These are phyloP conservation scores for Aspergillus costaricaensis DNA, from an alignment of 2,329 filamentous ascomycete genomes.

Conservation along the genomic window DNA sequence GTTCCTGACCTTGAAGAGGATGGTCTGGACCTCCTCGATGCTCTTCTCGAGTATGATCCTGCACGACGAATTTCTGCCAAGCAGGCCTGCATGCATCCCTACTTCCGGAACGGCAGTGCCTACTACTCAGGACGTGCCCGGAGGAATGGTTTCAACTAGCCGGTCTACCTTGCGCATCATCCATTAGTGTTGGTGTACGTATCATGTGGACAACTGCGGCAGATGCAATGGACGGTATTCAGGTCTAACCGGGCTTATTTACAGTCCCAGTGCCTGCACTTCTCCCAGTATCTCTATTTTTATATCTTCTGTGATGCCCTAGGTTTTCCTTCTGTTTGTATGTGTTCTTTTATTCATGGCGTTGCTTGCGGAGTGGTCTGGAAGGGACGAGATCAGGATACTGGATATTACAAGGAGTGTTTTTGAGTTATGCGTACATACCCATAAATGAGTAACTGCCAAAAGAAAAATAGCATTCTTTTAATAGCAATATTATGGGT, in stretches of 20 bases:
- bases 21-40: conserved; percentile 55
- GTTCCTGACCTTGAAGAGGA: conserved; percentile 72
- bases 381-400: conserved; percentile 32
- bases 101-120: conserved; percentile 64
- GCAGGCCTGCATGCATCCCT: conserved; percentile 79
- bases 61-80: conserved; percentile 86
- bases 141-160: conserved; percentile 44
- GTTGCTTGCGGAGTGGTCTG: conserved; percentile 38
- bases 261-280: not conserved
- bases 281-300: conserved; percentile 11
- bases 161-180: conserved; percentile 12
- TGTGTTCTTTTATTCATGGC: conserved; percentile 27
- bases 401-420: conserved; percentile 34
- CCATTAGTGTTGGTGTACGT: conserved; percentile 22
- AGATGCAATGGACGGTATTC: conserved; percentile 5
- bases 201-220: conserved; percentile 20
- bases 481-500: not conserved
- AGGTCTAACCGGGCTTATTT: not conserved
- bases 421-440: conserved; percentile 17
- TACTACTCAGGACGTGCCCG: conserved; percentile 50
- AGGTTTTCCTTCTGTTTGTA: conserved; percentile 22
- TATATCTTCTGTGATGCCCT: conserved; percentile 12
- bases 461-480: not conserved
- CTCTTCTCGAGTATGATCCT: conserved; percentile 82
- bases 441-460: conserved; percentile 11